A percentile compares a stretch with the other conserved stretches of the same genome.
phyloP scores from a whole-genome alignment of 345 rosid genomes.

The Salix suchowensis region DNA sequence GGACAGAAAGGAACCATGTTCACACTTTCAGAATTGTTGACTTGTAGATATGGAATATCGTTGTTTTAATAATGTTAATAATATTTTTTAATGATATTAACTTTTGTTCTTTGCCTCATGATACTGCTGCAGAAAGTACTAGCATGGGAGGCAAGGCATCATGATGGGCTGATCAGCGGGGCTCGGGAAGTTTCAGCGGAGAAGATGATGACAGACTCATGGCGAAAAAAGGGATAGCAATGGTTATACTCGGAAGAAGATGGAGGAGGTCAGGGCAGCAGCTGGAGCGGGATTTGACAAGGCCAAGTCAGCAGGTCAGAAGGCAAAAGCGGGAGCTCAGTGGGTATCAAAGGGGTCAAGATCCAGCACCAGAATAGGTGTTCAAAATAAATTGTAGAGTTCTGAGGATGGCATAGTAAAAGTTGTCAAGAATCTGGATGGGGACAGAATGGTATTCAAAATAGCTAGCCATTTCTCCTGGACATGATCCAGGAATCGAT shows the following conservation, averaged over 20 bases:
- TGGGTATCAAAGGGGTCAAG: conserved; percentile 26
- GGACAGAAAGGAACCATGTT: too few species aligned
- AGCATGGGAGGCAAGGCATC: conserved; percentile 20
- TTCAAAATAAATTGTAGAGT: neutral
- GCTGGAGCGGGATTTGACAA: conserved; percentile 11
- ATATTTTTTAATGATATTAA: neutral
- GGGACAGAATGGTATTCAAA: neutral
- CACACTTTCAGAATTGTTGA: neutral
- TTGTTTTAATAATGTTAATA: neutral
- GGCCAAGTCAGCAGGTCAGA: conserved; percentile 24
- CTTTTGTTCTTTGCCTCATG: neutral
- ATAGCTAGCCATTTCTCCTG: neutral
- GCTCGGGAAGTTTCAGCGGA: neutral
- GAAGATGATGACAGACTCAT: conserved; percentile 7
- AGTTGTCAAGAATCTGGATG: neutral
- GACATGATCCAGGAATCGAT: neutral
- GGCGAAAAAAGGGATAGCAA: conserved; percentile 1
- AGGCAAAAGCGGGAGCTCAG: conserved; percentile 18
- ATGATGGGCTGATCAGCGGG: conserved; percentile 25
- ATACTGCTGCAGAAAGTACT: neutral
- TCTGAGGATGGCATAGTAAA: neutral
- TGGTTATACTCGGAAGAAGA: conserved; percentile 2
- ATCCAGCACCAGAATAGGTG: conserved; percentile 12
- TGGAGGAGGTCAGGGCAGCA: conserved; percentile 24
- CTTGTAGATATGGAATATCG: neutral